Evolutionary conservation across 495 filamentous ascomycete species (phyloP), one percentile per base, ranked within the genome.

Genomic region (Symbiotaphrina buchneri): DNA sequence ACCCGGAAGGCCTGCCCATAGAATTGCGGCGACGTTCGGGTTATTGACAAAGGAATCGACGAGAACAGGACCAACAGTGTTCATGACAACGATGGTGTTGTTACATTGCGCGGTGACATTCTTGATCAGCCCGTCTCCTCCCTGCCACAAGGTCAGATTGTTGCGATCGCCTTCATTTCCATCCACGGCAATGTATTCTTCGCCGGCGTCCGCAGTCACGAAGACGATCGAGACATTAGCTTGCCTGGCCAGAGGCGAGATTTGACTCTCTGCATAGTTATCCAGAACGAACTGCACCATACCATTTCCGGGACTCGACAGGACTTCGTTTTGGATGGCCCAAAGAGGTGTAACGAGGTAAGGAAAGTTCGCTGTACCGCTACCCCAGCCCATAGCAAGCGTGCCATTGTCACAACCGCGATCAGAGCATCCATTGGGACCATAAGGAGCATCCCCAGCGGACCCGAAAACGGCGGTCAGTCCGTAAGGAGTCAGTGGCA

Each of bases 361-460:
- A 1, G 87, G 84, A 59, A 82, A 94, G 41, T 87, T 74, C 21
- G 78, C 63, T 14, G 76, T 79, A 31, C 87, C 87, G 36, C 74
- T 83, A 21, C 85, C 87, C 87, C 85, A 97, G 28, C 69, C 84
- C 74, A 92, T 84, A 18, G 76, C 87, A 18, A 94, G 60, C 4
- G 85, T 94, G 18, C 84, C 85, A 25, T 69, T 65, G 45, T 81
- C 59, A 37, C 87, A 93, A n/a, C 75, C 71, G 23, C 76, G 69
- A 51, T 97, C 79, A 23, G 41, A 19, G 46, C 83, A 93, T 14
- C 74, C 71, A 47, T 97, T 94, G 11, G 81, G 77, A n/a, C 87
- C 87, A 19, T 57, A 55, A 0, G 64, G 58, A 40, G 78, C 85
- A 6, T 68, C 65, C 3, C 71, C 78, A 13, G 84, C 85, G 23